Evolutionary conservation across 2,329 filamentous ascomycete species (phyloP), one percentile per base, ranked within the genome.

Genomic region (Nemania abortiva): DNA sequence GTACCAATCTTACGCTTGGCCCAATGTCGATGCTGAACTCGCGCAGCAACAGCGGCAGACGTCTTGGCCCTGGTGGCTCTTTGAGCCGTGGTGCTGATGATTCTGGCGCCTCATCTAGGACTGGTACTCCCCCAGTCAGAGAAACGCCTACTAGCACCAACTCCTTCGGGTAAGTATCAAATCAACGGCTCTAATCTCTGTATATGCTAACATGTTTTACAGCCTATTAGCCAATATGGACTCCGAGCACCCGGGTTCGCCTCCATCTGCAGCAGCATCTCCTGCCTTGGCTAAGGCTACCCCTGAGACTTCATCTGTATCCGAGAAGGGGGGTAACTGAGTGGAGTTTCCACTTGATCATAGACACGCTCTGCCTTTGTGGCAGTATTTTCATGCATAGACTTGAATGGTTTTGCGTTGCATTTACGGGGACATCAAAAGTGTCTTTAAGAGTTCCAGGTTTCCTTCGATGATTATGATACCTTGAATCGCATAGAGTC

Each of bases 21-120:
- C 95, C 96, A 13, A 91, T 92, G 61, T 95, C 93, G 70, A 92
- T 97, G 87, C 92, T 98, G 76, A 90, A 89, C 73, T 93, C 92
- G n/a, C 91, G 96, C 73, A 97, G 93, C 84, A 95, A 94, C 85
- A 98, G 95, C 79, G 93, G 94, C 72, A 90, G 94, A 74, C 90
- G 91, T 79, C 87, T 96, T 75, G 92, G 92, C 69, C 92, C 92
- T 73, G 91, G 91, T 77, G 89, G 91, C 75, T 87, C 91, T 73
- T 84, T 95, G 73, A 88, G 88, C 74, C 90, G 92, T 75, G 88
- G 90, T 70, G 90, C 90, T 69, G 94, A 97, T 77, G 94, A 97
- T 75, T 98, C 95, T 70, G 92, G 90, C 75, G 89, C 91, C 74
- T 97, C 94, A 64, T 98, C 95, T 69, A 91, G 96, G 74, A 97